A percentile compares a stretch with the other conserved stretches of the same genome.
Conservation (phyloP, 2,329 filamentous ascomycete genomes). For the Podosphaera fusca region DNA sequence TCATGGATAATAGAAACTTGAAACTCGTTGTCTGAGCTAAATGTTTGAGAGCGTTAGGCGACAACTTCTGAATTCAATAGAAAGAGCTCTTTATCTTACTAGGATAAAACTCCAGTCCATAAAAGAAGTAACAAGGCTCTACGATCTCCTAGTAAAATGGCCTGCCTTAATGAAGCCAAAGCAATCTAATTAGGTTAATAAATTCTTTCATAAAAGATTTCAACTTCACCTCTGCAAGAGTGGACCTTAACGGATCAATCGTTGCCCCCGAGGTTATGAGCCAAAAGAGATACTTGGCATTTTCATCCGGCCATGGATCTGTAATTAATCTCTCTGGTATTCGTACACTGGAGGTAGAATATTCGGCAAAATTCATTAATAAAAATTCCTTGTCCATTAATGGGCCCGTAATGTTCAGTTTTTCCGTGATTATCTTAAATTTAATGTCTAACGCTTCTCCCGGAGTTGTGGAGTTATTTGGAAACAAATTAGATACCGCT, state of each 20-base stretch:
- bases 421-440: not conserved
- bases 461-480: not conserved
- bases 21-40: too few species aligned
- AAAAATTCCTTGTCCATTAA: not conserved
- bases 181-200: not conserved
- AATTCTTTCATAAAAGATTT: not conserved
- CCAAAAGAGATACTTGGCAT: slow-evolving; percentile 12
- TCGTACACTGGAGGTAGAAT: slow-evolving; percentile 3
- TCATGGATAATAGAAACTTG: too few species aligned
- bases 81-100: too few species aligned
- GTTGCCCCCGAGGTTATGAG: slow-evolving; percentile 10
- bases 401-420: not conserved
- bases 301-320: slow-evolving; percentile 13
- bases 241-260: slow-evolving; percentile 11
- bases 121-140: not conserved
- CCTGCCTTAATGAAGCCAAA: not conserved
- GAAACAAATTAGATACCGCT: not conserved
- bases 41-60: too few species aligned
- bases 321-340: slow-evolving; percentile 14
- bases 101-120: not conserved
- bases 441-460: not conserved
- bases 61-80: too few species aligned
- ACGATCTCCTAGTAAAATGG: not conserved
- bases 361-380: not conserved
- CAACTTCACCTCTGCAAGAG: slow-evolving; percentile 12